A percentile compares a stretch with the other conserved stretches of the same genome.
Evolutionary conservation across 805 yeast species (phyloP).

Genomic region (Saccharomycopsis amapae): DNA sequence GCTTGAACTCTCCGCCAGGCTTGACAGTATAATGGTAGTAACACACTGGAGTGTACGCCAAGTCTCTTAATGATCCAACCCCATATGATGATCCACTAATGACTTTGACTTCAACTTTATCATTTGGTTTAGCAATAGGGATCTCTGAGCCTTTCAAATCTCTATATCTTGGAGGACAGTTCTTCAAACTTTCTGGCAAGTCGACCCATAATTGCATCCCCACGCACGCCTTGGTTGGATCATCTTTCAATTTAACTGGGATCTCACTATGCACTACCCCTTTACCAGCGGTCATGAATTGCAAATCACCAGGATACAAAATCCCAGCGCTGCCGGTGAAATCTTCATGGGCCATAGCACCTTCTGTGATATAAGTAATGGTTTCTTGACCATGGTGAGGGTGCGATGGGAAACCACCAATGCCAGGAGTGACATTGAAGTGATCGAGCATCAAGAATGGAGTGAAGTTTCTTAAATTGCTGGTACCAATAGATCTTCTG

Average conservation of each 20-base stretch:
- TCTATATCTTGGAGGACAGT: constrained; percentile 67
- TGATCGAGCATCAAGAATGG: constrained; percentile 83
- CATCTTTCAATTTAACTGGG: constrained; percentile 52
- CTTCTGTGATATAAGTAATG: constrained; percentile 58
- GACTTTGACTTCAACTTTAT: constrained; percentile 58
- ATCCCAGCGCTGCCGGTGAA: constrained; percentile 81
- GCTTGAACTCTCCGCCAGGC: constrained; percentile 59
- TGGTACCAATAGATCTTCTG: constrained; percentile 71
- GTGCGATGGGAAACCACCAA: constrained; percentile 76
- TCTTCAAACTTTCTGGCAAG: constrained; percentile 56
- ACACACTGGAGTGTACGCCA: constrained; percentile 77
- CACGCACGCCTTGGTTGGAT: constrained; percentile 36
- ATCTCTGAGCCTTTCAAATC: constrained; percentile 36
- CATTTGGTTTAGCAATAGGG: constrained; percentile 60
- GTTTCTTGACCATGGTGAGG: constrained; percentile 83
- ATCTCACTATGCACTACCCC: constrained; percentile 85
- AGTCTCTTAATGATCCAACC: constrained; percentile 61
- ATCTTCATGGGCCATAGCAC: constrained; percentile 75
- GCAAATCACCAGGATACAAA: constrained; percentile 74
- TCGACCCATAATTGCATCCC: constrained; percentile 91
- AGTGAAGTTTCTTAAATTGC: constrained; percentile 61
- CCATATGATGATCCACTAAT: constrained; percentile 76
- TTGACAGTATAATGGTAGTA: constrained; percentile 60
- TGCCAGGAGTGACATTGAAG: constrained; percentile 53
- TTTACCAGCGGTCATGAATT: constrained; percentile 89